These are phyloP conservation scores for Poa pratensis DNA, from an alignment of 176 grass and related monocot species.

Conservation along the genomic window DNA sequence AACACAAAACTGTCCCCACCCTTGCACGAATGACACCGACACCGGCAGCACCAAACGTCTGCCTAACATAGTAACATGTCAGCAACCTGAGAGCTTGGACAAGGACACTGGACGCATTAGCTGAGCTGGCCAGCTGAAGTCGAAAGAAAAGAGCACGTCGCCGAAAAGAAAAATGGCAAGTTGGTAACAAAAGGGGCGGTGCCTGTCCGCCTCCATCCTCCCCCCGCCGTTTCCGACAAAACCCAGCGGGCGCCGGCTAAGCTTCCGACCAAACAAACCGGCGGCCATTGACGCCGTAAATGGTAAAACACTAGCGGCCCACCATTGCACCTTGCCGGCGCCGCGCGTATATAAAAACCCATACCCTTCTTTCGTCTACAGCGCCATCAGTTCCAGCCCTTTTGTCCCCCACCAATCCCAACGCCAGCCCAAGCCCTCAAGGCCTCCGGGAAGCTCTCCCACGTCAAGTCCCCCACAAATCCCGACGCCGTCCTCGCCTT, in stretches of 20 bases:
- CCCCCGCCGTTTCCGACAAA: not conserved
- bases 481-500: too few relatives aligned
- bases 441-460: too few relatives aligned
- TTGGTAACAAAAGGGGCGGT: not conserved
- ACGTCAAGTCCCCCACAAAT: too few relatives aligned
- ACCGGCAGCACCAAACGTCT: too few relatives aligned
- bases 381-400: not conserved
- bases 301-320: conserved; percentile 27
- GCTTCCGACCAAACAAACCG: conserved; percentile 14
- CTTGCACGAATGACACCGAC: too few relatives aligned
- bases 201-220: not conserved
- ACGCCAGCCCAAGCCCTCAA: too few relatives aligned
- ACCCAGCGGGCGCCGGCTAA: conserved; percentile 16
- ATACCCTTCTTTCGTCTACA: not conserved
- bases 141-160: not conserved
- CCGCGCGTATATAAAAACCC: not conserved
- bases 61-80: too few relatives aligned
- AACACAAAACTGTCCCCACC: too few relatives aligned
- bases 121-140: not conserved
- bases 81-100: too few relatives aligned
- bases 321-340: not conserved
- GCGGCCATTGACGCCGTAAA: not conserved
- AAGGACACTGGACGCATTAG: too few relatives aligned
- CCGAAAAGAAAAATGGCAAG: not conserved
- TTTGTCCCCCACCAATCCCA: too few relatives aligned